A percentile compares a stretch with the other conserved stretches of the same genome.
These are phyloP conservation scores for Phytopythium ostracodes DNA, from an alignment of 352 stramenopile genomes.

Conservation along the genomic window DNA sequence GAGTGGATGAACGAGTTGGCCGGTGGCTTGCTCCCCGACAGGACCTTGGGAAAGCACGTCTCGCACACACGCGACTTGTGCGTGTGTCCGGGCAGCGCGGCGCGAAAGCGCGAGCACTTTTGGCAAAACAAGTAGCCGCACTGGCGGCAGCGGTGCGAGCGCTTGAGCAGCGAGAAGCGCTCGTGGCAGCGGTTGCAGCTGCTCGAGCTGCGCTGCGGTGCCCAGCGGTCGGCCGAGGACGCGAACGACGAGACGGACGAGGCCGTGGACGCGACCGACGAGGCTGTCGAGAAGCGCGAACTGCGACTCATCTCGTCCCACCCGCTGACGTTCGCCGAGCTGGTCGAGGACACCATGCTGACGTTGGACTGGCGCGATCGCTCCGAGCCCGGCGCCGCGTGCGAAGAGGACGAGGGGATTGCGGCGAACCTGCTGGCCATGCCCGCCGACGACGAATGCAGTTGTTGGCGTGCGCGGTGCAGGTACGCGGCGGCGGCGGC, in stretches of 20 bases:
- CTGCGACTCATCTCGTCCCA: conserved; percentile 49
- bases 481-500: conserved; percentile 9
- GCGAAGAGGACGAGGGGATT: conserved; percentile 4
- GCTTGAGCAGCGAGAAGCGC: conserved; percentile 79
- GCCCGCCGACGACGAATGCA: conserved; percentile 10
- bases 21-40: conserved; percentile 62
- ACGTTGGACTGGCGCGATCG: conserved; percentile 47
- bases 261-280: conserved; percentile 33
- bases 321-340: conserved; percentile 12
- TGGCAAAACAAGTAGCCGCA: conserved; percentile 82
- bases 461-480: conserved; percentile 5
- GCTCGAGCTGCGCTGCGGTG: conserved; percentile 64
- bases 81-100: conserved; percentile 68
- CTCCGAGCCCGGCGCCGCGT: conserved; percentile 10
- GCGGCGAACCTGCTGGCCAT: conserved; percentile 8
- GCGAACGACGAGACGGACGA: conserved; percentile 24
- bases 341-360: conserved; percentile 32
- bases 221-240: conserved; percentile 54
- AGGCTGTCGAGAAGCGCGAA: conserved; percentile 60
- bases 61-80: conserved; percentile 85
- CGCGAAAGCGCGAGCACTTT: conserved; percentile 79
- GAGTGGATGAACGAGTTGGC: conserved; percentile 86
- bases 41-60: conserved; percentile 81
- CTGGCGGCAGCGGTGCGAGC: conserved; percentile 73
- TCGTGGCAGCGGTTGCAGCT: conserved; percentile 74